These are phyloP conservation scores for Salix brachista DNA, from an alignment of 345 rosid species.

Conservation along the genomic window DNA sequence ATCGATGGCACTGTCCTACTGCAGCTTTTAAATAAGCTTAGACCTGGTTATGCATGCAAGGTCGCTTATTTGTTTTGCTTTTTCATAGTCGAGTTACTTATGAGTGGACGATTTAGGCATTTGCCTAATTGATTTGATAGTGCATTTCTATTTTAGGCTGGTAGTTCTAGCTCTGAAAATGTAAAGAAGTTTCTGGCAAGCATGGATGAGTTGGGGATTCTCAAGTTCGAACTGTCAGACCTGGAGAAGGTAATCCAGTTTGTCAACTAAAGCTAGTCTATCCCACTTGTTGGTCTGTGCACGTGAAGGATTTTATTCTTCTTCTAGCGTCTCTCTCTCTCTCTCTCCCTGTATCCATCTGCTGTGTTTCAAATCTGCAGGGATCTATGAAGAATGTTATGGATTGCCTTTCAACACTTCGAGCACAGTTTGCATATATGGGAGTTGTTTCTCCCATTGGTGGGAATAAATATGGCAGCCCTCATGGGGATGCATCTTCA, in stretches of 20 bases:
- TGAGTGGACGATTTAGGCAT: slow-evolving; percentile 1
- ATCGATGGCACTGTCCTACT: slow-evolving; percentile 40
- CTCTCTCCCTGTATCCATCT: not conserved
- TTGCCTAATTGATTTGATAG: slow-evolving; percentile 7
- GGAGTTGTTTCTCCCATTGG: slow-evolving; percentile 16
- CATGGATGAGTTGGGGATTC: slow-evolving; percentile 64
- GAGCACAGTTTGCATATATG: slow-evolving; percentile 26
- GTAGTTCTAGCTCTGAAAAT: slow-evolving; percentile 37
- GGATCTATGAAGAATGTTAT: slow-evolving; percentile 53
- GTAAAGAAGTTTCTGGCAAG: slow-evolving; percentile 51
- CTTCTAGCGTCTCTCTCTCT: not conserved
- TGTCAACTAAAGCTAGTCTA: not conserved
- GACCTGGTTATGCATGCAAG: slow-evolving; percentile 44
- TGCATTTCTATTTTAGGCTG: slow-evolving; percentile 40
- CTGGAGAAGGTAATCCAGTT: slow-evolving; percentile 64
- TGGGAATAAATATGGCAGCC: slow-evolving; percentile 21
- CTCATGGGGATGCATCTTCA: slow-evolving; percentile 16
- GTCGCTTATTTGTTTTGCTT: slow-evolving; percentile 22
- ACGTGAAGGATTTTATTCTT: not conserved
- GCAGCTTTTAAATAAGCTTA: slow-evolving; percentile 40
- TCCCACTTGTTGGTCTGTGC: not conserved
- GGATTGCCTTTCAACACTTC: slow-evolving; percentile 41
- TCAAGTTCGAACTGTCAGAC: slow-evolving; percentile 58
- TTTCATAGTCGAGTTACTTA: not conserved
- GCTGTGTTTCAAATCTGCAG: slow-evolving; percentile 23